Evolutionary conservation across 768 basidiomycete species (phyloP).

Genomic region (Hericium erinaceus): DNA sequence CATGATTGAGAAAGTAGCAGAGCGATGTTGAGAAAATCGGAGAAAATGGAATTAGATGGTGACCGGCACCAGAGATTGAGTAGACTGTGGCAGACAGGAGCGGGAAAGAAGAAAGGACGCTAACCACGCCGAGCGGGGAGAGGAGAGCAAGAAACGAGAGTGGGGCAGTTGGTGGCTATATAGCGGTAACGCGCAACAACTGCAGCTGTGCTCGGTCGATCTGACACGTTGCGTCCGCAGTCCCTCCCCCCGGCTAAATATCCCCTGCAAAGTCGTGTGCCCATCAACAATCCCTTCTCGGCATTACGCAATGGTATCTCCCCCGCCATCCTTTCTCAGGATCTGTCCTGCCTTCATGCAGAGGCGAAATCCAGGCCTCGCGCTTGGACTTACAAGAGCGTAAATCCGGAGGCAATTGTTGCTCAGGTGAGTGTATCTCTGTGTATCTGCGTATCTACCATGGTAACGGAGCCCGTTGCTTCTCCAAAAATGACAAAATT

Average conservation of each 20-base stretch:
- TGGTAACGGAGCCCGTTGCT: too few relatives aligned
- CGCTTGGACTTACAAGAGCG: too few relatives aligned
- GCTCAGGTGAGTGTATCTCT: too few relatives aligned
- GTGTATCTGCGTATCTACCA: too few relatives aligned
- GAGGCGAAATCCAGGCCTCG: too few relatives aligned
- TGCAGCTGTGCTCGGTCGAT: conserved; percentile 35
- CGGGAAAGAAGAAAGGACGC: conserved; percentile 16
- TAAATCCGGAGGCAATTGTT: too few relatives aligned
- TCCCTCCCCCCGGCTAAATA: conserved; percentile 86
- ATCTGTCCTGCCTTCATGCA: too few relatives aligned
- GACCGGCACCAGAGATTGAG: conserved; percentile 26
- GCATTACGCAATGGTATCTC: too few relatives aligned
- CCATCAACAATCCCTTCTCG: too few relatives aligned
- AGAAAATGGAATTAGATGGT: conserved; percentile 12
- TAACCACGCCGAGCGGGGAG: conserved; percentile 15
- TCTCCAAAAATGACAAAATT: too few relatives aligned
- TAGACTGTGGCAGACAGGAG: conserved; percentile 25
- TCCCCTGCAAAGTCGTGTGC: too few relatives aligned
- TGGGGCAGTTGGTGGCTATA: neutral
- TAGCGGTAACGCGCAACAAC: conserved; percentile 12
- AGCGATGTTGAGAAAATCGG: conserved; percentile 21
- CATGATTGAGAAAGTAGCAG: conserved; percentile 27
- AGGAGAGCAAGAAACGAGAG: conserved; percentile 8
- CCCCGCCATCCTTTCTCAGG: too few relatives aligned
- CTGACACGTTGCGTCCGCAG: conserved; percentile 62